Evolutionary conservation across 2,329 filamentous ascomycete species (phyloP), one percentile per base, ranked within the genome.

Genomic region (Aplosporella prunicola): DNA sequence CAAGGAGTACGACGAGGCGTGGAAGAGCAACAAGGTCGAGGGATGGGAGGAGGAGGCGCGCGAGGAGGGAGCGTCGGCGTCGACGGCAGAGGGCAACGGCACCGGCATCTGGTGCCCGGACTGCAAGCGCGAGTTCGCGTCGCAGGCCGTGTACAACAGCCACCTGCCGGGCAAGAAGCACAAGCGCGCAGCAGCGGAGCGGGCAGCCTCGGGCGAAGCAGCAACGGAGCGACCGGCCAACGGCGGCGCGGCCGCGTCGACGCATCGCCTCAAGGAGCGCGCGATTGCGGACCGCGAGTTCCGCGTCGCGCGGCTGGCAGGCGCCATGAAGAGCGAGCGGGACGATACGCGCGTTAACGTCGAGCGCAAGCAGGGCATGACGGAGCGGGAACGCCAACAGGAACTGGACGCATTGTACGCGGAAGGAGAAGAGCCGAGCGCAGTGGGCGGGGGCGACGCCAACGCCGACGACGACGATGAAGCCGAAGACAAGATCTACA

Each of bases 331-430:
- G 55, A 82, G 81, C 10, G 85, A 94, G 55, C 81, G 89, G 40
- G 75, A 82, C 58, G 89, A 94, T 53, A 96, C 91, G 0, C 76
- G 83, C 32, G 81, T 91, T 50, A 96, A 98, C 52, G 87, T 96
- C 9, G 93, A 98, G 69, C 82, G 91, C 35, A 91, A 86, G 60
- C 86, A 93, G 57, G 89, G 89, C 47, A 94, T 98, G 87, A 98
- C 91, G 3, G 89, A 96, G 56, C 80, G n/a, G 20, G 91, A 98
- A 60, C 81, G 91, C 10, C 83, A 93, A 53, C 85, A 93, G 61
- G 93, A 98, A 58, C 73, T 95, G 9, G 88, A 94, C 38, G 87
- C 88, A 29, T 66, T 95, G 10, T 85, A 88, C 59, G 72, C 74
- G 0, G 76, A 82, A 47, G 64, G 70, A 20, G 58, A 63, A 1